A percentile compares a stretch with the other conserved stretches of the same genome.
Conservation (phyloP, 177 flowering plant genomes). For the Vitis hybrid region DNA sequence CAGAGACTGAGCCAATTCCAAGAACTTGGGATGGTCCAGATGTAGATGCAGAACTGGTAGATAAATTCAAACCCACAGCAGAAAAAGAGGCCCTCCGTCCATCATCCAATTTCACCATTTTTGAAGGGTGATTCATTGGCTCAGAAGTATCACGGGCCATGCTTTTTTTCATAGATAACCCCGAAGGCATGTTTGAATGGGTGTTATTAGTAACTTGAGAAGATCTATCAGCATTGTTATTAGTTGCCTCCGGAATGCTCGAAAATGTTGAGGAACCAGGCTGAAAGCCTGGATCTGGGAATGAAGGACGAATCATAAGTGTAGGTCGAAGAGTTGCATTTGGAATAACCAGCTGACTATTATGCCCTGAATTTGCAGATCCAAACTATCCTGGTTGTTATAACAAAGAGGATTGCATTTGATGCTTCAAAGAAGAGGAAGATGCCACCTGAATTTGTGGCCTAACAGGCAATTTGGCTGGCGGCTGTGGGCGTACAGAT, state of each 20-base stretch:
- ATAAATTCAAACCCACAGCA: slow-evolving; percentile 12
- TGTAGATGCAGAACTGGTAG: slow-evolving; percentile 17
- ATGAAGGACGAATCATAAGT: slow-evolving; percentile 31
- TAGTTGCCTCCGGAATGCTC: slow-evolving; percentile 22
- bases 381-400: slow-evolving; percentile 38
- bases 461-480: slow-evolving; percentile 29
- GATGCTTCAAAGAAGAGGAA: slow-evolving; percentile 49
- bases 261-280: slow-evolving; percentile 35
- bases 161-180: slow-evolving; percentile 23
- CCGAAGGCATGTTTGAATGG: slow-evolving; percentile 22
- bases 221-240: slow-evolving; percentile 29
- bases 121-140: slow-evolving; percentile 44
- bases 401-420: slow-evolving; percentile 36
- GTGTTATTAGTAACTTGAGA: slow-evolving; percentile 21
- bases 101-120: slow-evolving; percentile 56
- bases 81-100: slow-evolving; percentile 33
- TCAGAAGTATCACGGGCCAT: slow-evolving; percentile 28
- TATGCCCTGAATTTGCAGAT: slow-evolving; percentile 29
- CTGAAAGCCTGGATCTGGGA: slow-evolving; percentile 43
- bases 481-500: slow-evolving; percentile 35
- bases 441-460: slow-evolving; percentile 37
- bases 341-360: slow-evolving; percentile 26
- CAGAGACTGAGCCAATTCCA: slow-evolving; percentile 24
- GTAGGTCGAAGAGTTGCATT: slow-evolving; percentile 35
- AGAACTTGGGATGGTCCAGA: slow-evolving; percentile 27